Conservation (phyloP, 2,329 filamentous ascomycete species). For the Colletotrichum coccodes region DNA sequence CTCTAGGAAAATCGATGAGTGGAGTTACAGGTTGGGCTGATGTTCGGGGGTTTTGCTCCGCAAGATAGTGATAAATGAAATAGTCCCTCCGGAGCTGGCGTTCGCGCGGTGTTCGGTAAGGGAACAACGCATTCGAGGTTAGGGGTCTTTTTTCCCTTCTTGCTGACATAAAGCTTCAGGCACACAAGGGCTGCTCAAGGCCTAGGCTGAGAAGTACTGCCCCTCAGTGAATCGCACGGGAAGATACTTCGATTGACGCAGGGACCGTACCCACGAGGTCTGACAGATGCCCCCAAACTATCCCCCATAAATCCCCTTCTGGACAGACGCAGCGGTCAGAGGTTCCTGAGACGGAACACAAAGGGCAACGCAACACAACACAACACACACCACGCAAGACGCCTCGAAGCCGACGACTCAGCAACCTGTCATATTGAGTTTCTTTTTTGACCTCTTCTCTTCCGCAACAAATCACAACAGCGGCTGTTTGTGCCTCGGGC, state of each 20-base stretch:
- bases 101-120: background rate
- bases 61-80: background rate
- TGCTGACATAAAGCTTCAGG: background rate
- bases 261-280: background rate
- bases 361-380: constrained; percentile 3
- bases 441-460: background rate
- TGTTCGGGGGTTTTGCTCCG: background rate
- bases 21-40: background rate
- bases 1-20: background rate
- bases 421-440: background rate
- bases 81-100: background rate
- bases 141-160: background rate
- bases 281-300: background rate
- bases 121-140: too few species aligned
- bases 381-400: background rate
- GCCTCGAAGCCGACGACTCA: background rate
- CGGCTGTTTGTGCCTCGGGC: background rate
- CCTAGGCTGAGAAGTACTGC: background rate
- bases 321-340: background rate
- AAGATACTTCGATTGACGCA: background rate
- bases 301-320: background rate
- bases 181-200: background rate
- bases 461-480: background rate
- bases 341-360: background rate
- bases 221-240: background rate